phyloP scores from a whole-genome alignment of 441 rosid species.

The Erodium moschatum region DNA sequence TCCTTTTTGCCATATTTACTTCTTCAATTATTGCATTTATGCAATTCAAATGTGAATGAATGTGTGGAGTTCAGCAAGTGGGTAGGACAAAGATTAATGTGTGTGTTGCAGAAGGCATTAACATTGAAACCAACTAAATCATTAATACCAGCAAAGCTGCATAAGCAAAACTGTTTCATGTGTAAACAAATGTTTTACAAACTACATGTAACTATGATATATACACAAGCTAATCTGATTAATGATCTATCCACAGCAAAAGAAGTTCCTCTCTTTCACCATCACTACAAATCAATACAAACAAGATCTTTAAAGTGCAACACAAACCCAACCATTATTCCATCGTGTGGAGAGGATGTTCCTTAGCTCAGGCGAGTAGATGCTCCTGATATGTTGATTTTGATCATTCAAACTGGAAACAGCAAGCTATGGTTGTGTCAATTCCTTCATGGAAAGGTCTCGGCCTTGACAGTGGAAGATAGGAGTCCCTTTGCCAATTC shows the following conservation, averaged over 20 bases:
- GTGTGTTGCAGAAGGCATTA: too few relatives aligned
- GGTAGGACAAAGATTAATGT: too few relatives aligned
- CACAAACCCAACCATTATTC: background rate
- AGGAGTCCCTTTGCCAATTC: conserved; percentile 17
- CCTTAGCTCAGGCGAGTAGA: background rate
- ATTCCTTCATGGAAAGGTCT: background rate
- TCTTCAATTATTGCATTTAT: conserved; percentile 4
- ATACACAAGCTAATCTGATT: conserved; percentile 11
- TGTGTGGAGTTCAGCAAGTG: too few relatives aligned
- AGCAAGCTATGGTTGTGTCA: background rate
- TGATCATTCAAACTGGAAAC: background rate
- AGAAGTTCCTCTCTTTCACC: background rate
- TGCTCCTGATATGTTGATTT: conserved; percentile 12
- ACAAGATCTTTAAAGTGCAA: conserved; percentile 6
- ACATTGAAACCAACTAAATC: background rate
- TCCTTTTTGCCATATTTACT: background rate
- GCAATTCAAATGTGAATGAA: too few relatives aligned
- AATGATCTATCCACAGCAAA: background rate
- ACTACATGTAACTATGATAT: background rate
- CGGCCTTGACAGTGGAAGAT: conserved; percentile 11
- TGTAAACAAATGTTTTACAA: conserved; percentile 7
- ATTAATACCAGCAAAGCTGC: background rate
- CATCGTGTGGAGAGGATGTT: background rate
- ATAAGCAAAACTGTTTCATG: background rate
- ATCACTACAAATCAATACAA: background rate